Evolutionary conservation across 805 yeast species (phyloP).

Genomic region (Candida maesae): DNA sequence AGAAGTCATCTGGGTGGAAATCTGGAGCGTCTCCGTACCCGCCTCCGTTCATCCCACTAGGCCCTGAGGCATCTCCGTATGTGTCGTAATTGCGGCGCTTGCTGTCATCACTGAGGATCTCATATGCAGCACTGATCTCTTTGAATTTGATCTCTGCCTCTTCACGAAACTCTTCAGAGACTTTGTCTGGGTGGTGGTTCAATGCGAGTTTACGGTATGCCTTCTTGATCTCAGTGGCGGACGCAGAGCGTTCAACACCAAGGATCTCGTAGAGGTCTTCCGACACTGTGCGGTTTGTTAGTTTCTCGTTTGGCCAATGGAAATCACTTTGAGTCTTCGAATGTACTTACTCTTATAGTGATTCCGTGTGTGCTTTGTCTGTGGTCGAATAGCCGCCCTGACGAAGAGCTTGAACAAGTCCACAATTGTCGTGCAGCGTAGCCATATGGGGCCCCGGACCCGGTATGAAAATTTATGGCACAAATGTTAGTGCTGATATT

Average conservation of each 20-base stretch:
- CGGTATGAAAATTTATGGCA: background rate
- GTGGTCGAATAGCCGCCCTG: no score
- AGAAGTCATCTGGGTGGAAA: constrained; percentile 72
- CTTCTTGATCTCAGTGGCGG: constrained; percentile 68
- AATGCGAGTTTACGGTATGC: constrained; percentile 86
- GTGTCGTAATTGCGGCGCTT: constrained; percentile 56
- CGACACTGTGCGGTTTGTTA: constrained; percentile 12
- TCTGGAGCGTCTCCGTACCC: constrained; percentile 33
- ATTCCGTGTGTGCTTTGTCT: no score
- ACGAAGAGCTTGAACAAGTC: no score
- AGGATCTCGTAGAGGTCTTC: constrained; percentile 53
- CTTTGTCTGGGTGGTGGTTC: constrained; percentile 87
- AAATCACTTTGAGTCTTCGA: background rate
- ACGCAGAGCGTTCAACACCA: constrained; percentile 64
- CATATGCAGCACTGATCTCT: constrained; percentile 83
- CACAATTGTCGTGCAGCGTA: no score
- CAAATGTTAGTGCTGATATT: constrained; percentile 9
- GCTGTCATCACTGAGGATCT: constrained; percentile 67
- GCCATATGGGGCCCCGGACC: no score
- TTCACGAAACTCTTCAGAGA: constrained; percentile 58
- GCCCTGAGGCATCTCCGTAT: constrained; percentile 43
- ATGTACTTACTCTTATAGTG: no score
- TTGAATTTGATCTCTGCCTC: constrained; percentile 78
- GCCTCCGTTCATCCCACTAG: constrained; percentile 27
- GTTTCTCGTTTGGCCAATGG: no score